phyloP scores from a whole-genome alignment of 305 asterid species.

The Fraxinus paxiana region DNA sequence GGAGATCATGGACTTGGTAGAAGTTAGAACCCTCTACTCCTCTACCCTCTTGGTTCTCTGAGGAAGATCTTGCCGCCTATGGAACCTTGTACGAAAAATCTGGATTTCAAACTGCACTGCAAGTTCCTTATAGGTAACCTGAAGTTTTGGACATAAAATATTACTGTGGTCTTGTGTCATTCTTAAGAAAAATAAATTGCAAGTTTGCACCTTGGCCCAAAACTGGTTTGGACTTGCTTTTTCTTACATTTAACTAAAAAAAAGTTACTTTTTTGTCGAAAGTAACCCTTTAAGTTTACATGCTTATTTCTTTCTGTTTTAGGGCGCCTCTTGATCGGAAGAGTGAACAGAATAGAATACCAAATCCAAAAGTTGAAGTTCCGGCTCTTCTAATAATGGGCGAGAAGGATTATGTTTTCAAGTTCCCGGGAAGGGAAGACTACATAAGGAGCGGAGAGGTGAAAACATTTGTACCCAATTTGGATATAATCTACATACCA shows the following conservation, averaged over 20 bases:
- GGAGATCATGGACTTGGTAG: constrained; percentile 43
- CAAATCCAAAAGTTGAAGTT: constrained; percentile 24
- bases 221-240: neutral
- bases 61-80: constrained; percentile 34
- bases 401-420: constrained; percentile 35
- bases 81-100: constrained; percentile 32
- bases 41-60: constrained; percentile 35
- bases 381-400: constrained; percentile 41
- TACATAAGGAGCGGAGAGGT: constrained; percentile 32
- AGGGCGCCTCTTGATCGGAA: neutral
- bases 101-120: constrained; percentile 35
- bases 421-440: constrained; percentile 24
- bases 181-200: neutral
- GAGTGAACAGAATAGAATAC: neutral
- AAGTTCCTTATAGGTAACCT: constrained; percentile 36
- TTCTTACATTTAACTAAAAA: neutral
- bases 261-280: neutral
- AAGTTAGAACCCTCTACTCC: constrained; percentile 35
- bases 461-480: constrained; percentile 30
- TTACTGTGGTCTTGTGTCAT: neutral
- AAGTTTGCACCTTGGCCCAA: neutral
- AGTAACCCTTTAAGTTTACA: neutral
- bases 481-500: constrained; percentile 30
- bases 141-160: neutral
- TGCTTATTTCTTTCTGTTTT: neutral